Evolutionary conservation across 2,329 filamentous ascomycete genomes (phyloP), one percentile per base, ranked within the genome.

Genomic region (Calonectria pseudoturangicola): DNA sequence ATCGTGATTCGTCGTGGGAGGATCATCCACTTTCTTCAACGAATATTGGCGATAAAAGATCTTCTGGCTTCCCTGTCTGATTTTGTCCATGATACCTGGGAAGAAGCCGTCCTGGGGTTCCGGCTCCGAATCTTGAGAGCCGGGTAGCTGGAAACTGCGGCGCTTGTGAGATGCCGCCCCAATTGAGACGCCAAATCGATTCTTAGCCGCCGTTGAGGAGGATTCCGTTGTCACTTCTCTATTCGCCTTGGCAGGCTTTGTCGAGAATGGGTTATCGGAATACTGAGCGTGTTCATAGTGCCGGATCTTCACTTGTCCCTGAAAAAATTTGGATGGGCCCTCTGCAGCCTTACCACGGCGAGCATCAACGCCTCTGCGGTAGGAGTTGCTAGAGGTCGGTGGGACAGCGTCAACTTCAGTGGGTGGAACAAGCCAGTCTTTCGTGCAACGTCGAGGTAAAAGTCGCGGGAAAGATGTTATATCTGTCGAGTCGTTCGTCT

Each of bases 381-480:
- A 83, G 50, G 81, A 25, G 39, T 13, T 78, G 76, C 4, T 75
- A 68, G 1, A 68, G 51, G 15, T 50, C 30, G 13, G 33, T 10
- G 18, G 47, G 21, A 74, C 33, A 3, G 77, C 74, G 16, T 79
- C 74, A 2, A 79, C 60, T 0, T 74, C 72, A 1, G 66, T 64
- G 2, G 77, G 76, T 2, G 82, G 78, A 8, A 73, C 80, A n/a
- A 79, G 54, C 81, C 81, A 83, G 6, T 84, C 84, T 12, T 75
- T 71, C 0, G 83, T 85, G 48, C 79, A 81, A 10, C 82, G 79
- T 6, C 83, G 80, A 12, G 80, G 77, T 12, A 72, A 74, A 10
- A 85, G 76, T 28, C 78, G 76, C 15, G 83, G 83, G 63, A 85
- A 85, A 12, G 81, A 85, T 2, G 79, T 82, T 7, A 84, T 82